Evolutionary conservation across 768 basidiomycete species (phyloP), one percentile per base, ranked within the genome.

Genomic region (Boletus speciosus): DNA sequence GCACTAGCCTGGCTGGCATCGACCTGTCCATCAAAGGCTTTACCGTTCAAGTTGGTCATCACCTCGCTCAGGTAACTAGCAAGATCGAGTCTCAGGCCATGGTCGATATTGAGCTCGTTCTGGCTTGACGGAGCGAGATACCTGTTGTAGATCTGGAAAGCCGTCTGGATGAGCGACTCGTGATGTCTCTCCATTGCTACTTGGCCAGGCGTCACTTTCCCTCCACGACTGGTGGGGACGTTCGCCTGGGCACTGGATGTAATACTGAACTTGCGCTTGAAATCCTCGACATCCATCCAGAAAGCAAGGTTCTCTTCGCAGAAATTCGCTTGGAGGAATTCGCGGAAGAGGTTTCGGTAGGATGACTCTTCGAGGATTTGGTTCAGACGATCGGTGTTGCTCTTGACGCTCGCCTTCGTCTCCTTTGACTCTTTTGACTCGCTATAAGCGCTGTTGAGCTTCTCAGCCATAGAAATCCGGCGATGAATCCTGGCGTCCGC

Each of bases 231-330:
- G 5, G 66, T 11, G 1, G 79, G 72, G 12, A 70, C 63, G 31
- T 78, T 79, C 8, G 88, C 88, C 54, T 88, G 83, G 12, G 94
- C 95, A 62, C 86, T 93, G 5, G 93, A 96, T 1, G 97, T 97
- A 53, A 94, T 98, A 66, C 84, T 86, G 75, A 99, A 99, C 68
- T 94, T 89, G 64, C 88, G 83, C 74, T 93, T 95, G 77, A 99
- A 97, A 68, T 99, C 97, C 68, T 93, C 83, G 3, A 98, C 95
- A 66, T 99, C 97, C 52, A 98, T 70, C 90, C 93, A 99, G 75
- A 98, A 99, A 44, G 88, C 87, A 60, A 99, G 74, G 69, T 99
- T 99, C 77, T 99, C 97, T 67, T 99, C 97, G 74, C 93, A 98
- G 69, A 97, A 98, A 71, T 98, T 98, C 52, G 84, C 80, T 32